phyloP scores from a whole-genome alignment of 1,139 yeast species.

The Hansenula lynferdii region DNA sequence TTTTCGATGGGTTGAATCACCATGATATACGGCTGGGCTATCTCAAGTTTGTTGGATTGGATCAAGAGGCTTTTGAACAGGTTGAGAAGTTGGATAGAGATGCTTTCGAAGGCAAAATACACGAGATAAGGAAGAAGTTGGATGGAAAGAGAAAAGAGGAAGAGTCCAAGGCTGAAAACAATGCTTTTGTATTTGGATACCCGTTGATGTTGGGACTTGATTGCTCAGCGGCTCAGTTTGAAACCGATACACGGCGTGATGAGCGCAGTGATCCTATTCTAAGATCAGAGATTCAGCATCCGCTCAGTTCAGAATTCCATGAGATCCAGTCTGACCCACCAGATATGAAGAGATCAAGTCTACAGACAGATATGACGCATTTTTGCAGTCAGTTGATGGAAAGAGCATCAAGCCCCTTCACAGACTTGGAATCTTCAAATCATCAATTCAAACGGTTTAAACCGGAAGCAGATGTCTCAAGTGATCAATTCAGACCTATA shows the following conservation, averaged over 20 bases:
- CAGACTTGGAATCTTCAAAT: neutral
- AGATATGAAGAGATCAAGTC: no score
- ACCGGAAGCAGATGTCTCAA: neutral
- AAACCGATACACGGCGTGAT: no score
- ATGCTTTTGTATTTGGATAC: neutral
- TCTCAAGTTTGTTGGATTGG: neutral
- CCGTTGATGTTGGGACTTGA: neutral
- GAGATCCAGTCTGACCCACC: neutral
- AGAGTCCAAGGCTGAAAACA: neutral
- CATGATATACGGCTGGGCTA: neutral
- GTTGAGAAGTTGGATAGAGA: neutral
- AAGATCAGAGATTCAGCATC: no score
- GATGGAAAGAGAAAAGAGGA: neutral
- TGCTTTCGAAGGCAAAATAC: neutral
- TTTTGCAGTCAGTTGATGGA: neutral
- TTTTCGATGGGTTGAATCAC: neutral
- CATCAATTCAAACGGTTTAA: neutral
- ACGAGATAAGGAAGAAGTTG: neutral
- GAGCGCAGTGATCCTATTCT: no score
- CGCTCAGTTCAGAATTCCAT: neutral
- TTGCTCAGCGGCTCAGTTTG: no score
- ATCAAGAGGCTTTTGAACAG: neutral
- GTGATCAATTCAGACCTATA: slow-evolving; percentile 3
- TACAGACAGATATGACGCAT: no score
- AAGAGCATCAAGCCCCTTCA: neutral